These are phyloP conservation scores for Vanrija sp. DNA, from an alignment of 1,284 basidiomycete species.

Conservation along the genomic window DNA sequence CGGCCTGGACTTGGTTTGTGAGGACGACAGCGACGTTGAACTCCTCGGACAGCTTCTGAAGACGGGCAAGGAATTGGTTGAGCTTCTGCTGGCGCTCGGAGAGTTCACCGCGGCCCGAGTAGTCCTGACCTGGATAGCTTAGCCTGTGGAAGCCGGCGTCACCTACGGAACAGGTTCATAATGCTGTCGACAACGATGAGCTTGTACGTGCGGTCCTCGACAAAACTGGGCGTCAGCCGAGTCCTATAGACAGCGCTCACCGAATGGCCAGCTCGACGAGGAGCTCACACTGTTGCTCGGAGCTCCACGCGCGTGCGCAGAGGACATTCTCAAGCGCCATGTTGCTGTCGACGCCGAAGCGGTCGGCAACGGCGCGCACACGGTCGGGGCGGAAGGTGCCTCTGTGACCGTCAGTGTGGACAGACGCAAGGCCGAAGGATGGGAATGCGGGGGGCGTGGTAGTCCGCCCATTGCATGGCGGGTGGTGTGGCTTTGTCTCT, in stretches of 20 bases:
- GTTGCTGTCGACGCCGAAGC: conserved; percentile 80
- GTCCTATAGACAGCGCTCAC: conserved; percentile 19
- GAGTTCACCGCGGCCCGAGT: conserved; percentile 82
- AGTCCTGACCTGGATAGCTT: conserved; percentile 61
- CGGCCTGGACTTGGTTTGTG: conserved; percentile 84
- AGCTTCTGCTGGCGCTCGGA: conserved; percentile 72
- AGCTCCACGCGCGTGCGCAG: conserved; percentile 45
- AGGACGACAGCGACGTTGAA: conserved; percentile 75
- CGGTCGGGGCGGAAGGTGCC: conserved; percentile 92
- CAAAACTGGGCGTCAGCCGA: conserved; percentile 32
- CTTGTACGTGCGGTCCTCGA: conserved; percentile 49
- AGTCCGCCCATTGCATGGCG: no score
- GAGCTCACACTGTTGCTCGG: conserved; percentile 44
- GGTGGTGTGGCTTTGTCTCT: no score
- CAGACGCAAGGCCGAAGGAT: neutral
- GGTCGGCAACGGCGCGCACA: conserved; percentile 79
- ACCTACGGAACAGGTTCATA: conserved; percentile 80
- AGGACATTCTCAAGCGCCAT: conserved; percentile 67
- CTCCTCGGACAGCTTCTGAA: conserved; percentile 87
- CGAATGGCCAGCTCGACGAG: conserved; percentile 45
- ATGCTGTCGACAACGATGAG: conserved; percentile 69
- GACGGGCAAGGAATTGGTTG: conserved; percentile 77
- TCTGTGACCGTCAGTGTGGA: conserved; percentile 26
- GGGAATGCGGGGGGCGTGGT: no score
- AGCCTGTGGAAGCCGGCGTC: neutral